Percentiles rank a stretch among this genome's conserved stretches.
phyloP scores from a whole-genome alignment of 2,329 filamentous ascomycete species.

The Fusarium sp. region DNA sequence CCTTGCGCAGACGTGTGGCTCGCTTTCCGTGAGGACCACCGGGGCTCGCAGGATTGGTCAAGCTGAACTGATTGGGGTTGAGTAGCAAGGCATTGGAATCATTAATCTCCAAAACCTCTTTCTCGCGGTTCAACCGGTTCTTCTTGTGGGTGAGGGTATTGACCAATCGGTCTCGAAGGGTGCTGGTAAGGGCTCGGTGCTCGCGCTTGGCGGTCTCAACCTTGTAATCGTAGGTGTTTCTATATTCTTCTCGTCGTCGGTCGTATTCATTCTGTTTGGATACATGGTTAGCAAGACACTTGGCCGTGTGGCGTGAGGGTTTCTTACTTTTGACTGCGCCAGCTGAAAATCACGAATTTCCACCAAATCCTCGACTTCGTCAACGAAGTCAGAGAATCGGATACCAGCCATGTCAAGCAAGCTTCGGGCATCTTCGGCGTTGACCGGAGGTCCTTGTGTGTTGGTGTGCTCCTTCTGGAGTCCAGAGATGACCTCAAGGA shows the following conservation, averaged over 20 bases:
- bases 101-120: slow-evolving; percentile 72
- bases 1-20: slow-evolving; percentile 67
- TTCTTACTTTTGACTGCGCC: slow-evolving; percentile 78
- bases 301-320: neutral
- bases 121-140: slow-evolving; percentile 69
- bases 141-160: slow-evolving; percentile 72
- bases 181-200: slow-evolving; percentile 65
- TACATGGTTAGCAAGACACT: slow-evolving; percentile 22
- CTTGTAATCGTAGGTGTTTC: slow-evolving; percentile 68
- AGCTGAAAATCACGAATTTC: slow-evolving; percentile 87
- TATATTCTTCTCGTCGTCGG: slow-evolving; percentile 66
- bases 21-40: slow-evolving; percentile 70
- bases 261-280: slow-evolving; percentile 66
- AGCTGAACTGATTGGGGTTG: slow-evolving; percentile 73
- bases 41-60: slow-evolving; percentile 70
- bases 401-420: slow-evolving; percentile 80
- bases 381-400: slow-evolving; percentile 84
- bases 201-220: slow-evolving; percentile 69
- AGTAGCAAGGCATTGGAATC: slow-evolving; percentile 71
- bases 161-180: slow-evolving; percentile 71
- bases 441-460: slow-evolving; percentile 50
- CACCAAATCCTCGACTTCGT: slow-evolving; percentile 85
- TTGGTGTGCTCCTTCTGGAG: slow-evolving; percentile 65
- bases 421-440: slow-evolving; percentile 58
- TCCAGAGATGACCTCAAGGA: slow-evolving; percentile 75